Percentiles rank a stretch among this genome's conserved stretches.
Evolutionary conservation across 2,329 filamentous ascomycete genomes (phyloP).

Genomic region (Alternaria conjuncta): DNA sequence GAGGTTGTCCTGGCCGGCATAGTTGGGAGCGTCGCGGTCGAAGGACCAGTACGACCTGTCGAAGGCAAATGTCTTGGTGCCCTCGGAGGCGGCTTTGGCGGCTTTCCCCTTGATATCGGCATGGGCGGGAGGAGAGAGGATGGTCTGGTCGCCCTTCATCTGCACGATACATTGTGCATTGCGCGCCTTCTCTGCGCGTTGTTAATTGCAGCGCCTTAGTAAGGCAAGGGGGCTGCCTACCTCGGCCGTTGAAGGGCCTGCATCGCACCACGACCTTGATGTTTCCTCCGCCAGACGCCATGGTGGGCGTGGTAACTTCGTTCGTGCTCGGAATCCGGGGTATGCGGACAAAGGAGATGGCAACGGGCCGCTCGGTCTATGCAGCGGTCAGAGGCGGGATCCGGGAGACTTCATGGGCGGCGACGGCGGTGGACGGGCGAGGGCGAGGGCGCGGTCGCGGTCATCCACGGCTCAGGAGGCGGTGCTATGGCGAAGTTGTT

Average conservation of each 20-base stretch:
- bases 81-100: constrained; percentile 67
- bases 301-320: constrained; percentile 41
- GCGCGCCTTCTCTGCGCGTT: constrained; percentile 79
- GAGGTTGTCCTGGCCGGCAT: constrained; percentile 87
- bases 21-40: constrained; percentile 78
- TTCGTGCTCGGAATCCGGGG: constrained; percentile 8
- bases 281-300: constrained; percentile 85
- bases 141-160: constrained; percentile 92
- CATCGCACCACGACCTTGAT: constrained; percentile 99
- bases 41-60: constrained; percentile 99
- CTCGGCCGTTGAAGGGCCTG: constrained; percentile 94
- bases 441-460: neutral
- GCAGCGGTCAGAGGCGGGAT: constrained; percentile 30
- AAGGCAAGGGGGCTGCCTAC: constrained; percentile 55
- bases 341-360: constrained; percentile 20
- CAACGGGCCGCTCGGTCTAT: constrained; percentile 16
- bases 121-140: constrained; percentile 73
- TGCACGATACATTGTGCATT: constrained; percentile 95
- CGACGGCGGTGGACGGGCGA: constrained; percentile 3
- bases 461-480: constrained; percentile 31
- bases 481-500: constrained; percentile 27
- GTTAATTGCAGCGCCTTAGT: constrained; percentile 17
- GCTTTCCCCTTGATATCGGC: constrained; percentile 66
- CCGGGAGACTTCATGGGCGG: constrained; percentile 40
- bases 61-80: constrained; percentile 88